These are phyloP conservation scores for Aspergillus pseudonomiae DNA, from an alignment of 2,329 filamentous ascomycete genomes.

Conservation along the genomic window DNA sequence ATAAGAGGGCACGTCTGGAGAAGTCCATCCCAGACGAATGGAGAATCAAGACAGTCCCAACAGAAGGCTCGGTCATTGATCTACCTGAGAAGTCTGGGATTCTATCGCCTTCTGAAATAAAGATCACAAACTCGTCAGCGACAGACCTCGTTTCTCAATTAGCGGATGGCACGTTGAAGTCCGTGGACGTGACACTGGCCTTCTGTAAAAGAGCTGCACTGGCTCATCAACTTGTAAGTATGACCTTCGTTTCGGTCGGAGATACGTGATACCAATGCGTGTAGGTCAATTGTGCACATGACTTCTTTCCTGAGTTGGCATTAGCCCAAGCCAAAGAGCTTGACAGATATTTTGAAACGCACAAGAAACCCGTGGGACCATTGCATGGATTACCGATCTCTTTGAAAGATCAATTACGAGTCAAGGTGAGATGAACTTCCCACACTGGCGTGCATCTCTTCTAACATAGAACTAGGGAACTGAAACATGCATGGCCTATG, in stretches of 20 bases:
- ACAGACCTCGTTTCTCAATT: slow-evolving; percentile 2
- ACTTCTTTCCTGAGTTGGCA: background rate
- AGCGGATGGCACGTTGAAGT: slow-evolving; percentile 19
- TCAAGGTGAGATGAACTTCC: background rate
- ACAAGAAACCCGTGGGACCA: slow-evolving; percentile 1
- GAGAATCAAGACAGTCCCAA: background rate
- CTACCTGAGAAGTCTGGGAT: background rate
- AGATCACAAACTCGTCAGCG: background rate
- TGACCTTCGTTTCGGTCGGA: background rate
- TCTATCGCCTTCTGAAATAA: background rate
- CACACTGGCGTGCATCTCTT: too few relatives aligned
- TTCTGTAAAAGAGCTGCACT: slow-evolving; percentile 28
- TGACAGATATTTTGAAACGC: background rate
- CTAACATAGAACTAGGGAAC: background rate
- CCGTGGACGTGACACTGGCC: slow-evolving; percentile 26
- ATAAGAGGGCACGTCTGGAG: background rate
- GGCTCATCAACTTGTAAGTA: slow-evolving; percentile 24
- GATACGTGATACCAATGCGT: background rate
- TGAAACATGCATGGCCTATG: background rate
- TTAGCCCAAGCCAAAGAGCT: background rate
- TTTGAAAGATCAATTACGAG: slow-evolving; percentile 1
- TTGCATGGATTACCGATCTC: slow-evolving; percentile 4
- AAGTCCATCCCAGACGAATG: background rate
- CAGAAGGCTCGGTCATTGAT: background rate
- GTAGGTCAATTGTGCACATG: background rate